Base-by-base conservation (phyloP, 2,329 filamentous ascomycete genomes). In the Fonsecaea monophora region DNA sequence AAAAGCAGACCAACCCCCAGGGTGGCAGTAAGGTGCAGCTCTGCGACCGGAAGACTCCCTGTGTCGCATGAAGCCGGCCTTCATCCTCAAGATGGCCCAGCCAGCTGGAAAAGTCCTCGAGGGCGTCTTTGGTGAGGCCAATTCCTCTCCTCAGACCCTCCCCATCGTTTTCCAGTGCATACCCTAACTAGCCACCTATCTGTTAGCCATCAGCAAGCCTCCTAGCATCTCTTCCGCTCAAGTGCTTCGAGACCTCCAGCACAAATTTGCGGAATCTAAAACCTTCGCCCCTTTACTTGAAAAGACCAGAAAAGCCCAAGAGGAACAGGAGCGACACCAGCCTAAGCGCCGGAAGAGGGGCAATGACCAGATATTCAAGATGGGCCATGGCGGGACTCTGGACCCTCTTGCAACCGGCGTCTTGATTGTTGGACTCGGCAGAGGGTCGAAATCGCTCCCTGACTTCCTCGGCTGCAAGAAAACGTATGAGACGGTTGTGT, bases 341-440 rank as follows among this genome's bases (percentile, higher is more conserved):
- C 62, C 53, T 3, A 65, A 78, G 82, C 15, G 79, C 82, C 71
- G 89, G 92, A 77, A 66, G 82, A 85, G 65, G 82, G 40, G 65
- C 87, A 90, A 76, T 84, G 85, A 72, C 83, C 85, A 72, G 86
- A 89, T 67, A 85, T 88, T 98, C 73, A 99, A 98, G 83, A 91
- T 98, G 75, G 95, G 95, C 38, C 95, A 99, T 80, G 95, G 95
- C 68, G 95, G 95, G 53, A 99, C 95, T 1, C 86, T 99, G 18
- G 95, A 99, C 76, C 95, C 95, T 32, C 85, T 97, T 74, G 95
- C 95, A 8, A 97, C 94, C 0, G 95, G 95, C 54, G 92, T 99
- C 30, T 85, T 99, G 58, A 93, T 98, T 70, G 84, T 95, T 6
- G 95, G 94, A 64, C 85, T 97, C 60, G 95, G 94, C 40, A 88